A percentile compares a stretch with the other conserved stretches of the same genome.
These are phyloP conservation scores for Dactylella cylindrospora DNA, from an alignment of 2,329 filamentous ascomycete species.

Conservation along the genomic window DNA sequence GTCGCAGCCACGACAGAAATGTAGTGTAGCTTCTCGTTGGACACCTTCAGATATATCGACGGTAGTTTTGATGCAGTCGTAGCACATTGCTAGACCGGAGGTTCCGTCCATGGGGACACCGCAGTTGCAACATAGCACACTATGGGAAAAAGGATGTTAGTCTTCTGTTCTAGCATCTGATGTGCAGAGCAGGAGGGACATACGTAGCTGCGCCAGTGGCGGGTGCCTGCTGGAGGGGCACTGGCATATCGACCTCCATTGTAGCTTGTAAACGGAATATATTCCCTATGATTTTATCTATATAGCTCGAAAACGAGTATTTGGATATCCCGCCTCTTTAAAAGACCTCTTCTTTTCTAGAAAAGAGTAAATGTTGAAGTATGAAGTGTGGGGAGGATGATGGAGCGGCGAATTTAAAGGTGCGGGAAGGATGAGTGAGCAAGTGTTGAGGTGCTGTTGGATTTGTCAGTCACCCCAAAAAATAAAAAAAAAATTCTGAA, in stretches of 20 bases:
- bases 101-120: slow-evolving; percentile 94
- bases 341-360: too few relatives aligned
- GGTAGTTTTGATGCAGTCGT: slow-evolving; percentile 92
- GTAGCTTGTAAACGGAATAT: background rate
- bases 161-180: slow-evolving; percentile 35
- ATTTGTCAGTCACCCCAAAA: slow-evolving; percentile 38
- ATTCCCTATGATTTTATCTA: too few relatives aligned
- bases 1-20: slow-evolving; percentile 93
- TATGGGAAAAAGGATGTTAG: slow-evolving; percentile 51
- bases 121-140: slow-evolving; percentile 98
- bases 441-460: slow-evolving; percentile 41
- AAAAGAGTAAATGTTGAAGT: background rate
- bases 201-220: slow-evolving; percentile 58
- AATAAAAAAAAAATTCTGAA: slow-evolving; percentile 14
- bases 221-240: slow-evolving; percentile 52
- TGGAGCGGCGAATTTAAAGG: slow-evolving; percentile 15
- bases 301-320: too few relatives aligned
- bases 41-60: slow-evolving; percentile 91
- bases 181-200: slow-evolving; percentile 48
- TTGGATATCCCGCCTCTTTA: too few relatives aligned
- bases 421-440: slow-evolving; percentile 7
- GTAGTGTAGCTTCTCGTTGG: slow-evolving; percentile 82
- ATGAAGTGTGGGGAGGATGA: slow-evolving; percentile 10
- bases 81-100: slow-evolving; percentile 77
- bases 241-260: slow-evolving; percentile 54